Evolutionary conservation across 768 basidiomycete genomes (phyloP), one percentile per base, ranked within the genome.

Genomic region (Rhizopogon vesiculosus): DNA sequence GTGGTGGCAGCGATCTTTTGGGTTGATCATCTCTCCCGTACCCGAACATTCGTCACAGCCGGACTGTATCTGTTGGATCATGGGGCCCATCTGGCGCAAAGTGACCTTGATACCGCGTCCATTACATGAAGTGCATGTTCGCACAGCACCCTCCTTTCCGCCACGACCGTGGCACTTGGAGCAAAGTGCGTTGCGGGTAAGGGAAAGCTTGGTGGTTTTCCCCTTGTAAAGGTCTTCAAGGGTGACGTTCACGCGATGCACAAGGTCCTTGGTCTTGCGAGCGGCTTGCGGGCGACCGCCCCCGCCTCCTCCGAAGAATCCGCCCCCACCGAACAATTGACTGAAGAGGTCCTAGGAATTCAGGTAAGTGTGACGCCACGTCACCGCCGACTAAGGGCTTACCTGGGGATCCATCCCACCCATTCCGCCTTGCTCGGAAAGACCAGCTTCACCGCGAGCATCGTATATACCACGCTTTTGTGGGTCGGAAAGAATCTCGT

Each of bases 51-150:
- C 97, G 68, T 88, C 85, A 76, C 97, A 99, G 44, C 85, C 80
- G 53, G 93, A 91, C 70, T 98, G 97, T 62, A 98, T 91, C 74
- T 99, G 96, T 73, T 99, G 97, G 64, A 99, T 92, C 97, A 99
- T 99, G 5, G 97, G 97, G 28, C 97, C 97, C 85, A 99, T 91
- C 72, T 98, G 97, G 58, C 97, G 90, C 58, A 98, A 76, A 51
- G 89, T 92, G 66, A 98, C 73, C 69, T 87, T 91, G 77, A 95
- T 75, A 64, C 97, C 97, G 61, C 93, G 91, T 55, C 97, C 97
- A 65, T 76, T 80, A 76, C 97, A 99, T 13, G 76, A 65, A 42
- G 69, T 60, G 74, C 97, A 99, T 28, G 78, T 65, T 68, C 86
- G 83, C 59, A 97, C 93, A 51, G 97, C 91, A 54, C 96, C 97